Percentiles rank a stretch among this genome's conserved stretches.
Conservation (phyloP, 2,329 filamentous ascomycete species). For the Cylindrodendrum hubeiense region DNA sequence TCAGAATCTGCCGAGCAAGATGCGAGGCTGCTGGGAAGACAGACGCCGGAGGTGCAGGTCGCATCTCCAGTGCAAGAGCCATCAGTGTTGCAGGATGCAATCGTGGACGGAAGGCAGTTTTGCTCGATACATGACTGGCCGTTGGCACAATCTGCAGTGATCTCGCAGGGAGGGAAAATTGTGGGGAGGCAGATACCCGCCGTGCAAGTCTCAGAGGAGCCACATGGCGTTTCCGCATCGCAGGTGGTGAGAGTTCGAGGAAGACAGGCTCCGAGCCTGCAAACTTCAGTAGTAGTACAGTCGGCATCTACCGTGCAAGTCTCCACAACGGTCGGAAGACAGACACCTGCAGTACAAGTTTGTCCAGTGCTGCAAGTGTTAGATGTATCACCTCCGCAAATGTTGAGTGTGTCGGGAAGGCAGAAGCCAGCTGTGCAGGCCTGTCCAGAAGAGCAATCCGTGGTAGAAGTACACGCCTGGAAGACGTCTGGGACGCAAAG, state of each 20-base stretch:
- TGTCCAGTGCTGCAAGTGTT: constrained; percentile 2
- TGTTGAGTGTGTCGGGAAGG: constrained; percentile 2
- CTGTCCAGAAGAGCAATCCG: constrained; percentile 10
- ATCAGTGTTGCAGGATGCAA: constrained; percentile 5
- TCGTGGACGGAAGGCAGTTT: not conserved
- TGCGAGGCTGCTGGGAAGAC: constrained; percentile 10
- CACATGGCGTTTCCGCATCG: not conserved
- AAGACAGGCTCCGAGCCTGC: constrained; percentile 9
- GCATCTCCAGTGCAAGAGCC: not conserved
- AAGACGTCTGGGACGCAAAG: constrained; percentile 14
- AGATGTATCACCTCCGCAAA: not conserved
- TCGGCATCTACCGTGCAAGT: not conserved
- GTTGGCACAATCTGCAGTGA: not conserved
- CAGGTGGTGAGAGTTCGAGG: not conserved
- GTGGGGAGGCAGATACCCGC: constrained; percentile 4
- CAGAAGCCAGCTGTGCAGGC: constrained; percentile 15
- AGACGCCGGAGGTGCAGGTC: constrained; percentile 3
- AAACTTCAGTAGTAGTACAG: constrained; percentile 1
- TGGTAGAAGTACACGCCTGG: not conserved
- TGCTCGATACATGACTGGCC: constrained; percentile 3
- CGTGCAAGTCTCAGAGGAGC: not conserved
- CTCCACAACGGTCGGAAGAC: not conserved
- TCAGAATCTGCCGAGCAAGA: not conserved
- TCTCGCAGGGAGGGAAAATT: not conserved
- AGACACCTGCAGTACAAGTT: constrained; percentile 8